Base-by-base conservation (phyloP, 805 yeast genomes). In the Candida boidinii region DNA sequence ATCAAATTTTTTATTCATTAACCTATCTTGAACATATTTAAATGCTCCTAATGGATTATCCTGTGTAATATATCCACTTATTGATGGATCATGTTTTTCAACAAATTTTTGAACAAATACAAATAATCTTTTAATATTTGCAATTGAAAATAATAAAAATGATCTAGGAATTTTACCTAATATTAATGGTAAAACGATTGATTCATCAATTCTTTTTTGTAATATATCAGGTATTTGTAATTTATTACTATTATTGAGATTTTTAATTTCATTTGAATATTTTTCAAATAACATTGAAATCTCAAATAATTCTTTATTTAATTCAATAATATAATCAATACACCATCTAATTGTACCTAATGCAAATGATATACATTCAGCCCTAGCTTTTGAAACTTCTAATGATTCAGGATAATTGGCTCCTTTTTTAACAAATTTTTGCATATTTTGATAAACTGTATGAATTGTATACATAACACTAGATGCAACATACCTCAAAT, bases 311-410 rank as follows among this genome's bases (percentile, higher is more conserved):
- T 90, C 95, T 53, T 88, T 94, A 34, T 77, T 73, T 26, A 84
- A 51, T 40, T 73, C 76, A 1, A 79, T 73, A 34, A 85, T 64
- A 39, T 85, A 73, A 50, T 87, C 96, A 21, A 85, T 70, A 43
- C 84, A 70, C 96, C 96, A 90, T 45, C 85, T 73, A 7, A 82
- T 74, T 25, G 81, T 73, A 0, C 96, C 96, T n/a, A 84, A 55
- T 9, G 77, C 62, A 13, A 75, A 66, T 44, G 78, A 61, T 4
- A 81, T 65, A 39, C 75, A 65, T 44, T 80, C 87, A 23, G 78
- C 79, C 42, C 86, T 63, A 48, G 71, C 39, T 46, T 47, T 37
- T 33, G 64, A 52, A 29, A 57, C 56, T 5, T 48, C 45, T 8
- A 54, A 49, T 14, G 63, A 63, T 39, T 76, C 81, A 23, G 68